Conservation (phyloP, 2,329 filamentous ascomycete species). For the Boeremia lycopersici region DNA sequence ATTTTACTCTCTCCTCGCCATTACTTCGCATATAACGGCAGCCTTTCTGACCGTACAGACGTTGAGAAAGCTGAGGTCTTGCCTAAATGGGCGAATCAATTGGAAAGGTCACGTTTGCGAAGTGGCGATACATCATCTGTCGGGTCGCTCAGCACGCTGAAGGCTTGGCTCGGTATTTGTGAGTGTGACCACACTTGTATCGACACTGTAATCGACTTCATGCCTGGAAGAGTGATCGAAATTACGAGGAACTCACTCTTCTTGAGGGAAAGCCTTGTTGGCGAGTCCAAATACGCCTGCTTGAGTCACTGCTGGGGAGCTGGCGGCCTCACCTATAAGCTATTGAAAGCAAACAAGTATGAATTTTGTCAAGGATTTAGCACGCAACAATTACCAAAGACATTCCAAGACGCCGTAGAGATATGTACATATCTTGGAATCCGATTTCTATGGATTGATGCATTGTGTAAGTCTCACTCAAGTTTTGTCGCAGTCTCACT, state of each 20-base stretch:
- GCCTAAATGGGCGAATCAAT: background rate
- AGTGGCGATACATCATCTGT: background rate
- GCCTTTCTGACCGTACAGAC: background rate
- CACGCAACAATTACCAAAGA: background rate
- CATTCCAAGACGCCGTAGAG: background rate
- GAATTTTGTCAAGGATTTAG: background rate
- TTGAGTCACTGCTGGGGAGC: background rate
- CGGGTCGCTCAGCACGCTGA: background rate
- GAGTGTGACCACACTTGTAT: background rate
- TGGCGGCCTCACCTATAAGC: background rate
- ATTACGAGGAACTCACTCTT: background rate
- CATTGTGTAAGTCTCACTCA: background rate
- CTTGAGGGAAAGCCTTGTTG: background rate
- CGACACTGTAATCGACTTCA: background rate
- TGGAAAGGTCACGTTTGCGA: background rate
- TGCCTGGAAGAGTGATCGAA: background rate
- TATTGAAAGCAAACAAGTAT: background rate
- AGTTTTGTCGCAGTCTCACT: background rate
- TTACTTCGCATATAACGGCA: too few species aligned
- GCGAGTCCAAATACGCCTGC: background rate
- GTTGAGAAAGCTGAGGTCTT: background rate
- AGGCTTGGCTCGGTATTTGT: background rate
- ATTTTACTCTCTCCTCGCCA: too few species aligned
- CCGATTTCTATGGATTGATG: background rate
- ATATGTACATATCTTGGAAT: background rate